phyloP scores from a whole-genome alignment of 768 basidiomycete species.

The Leccinum fibrillosum region DNA sequence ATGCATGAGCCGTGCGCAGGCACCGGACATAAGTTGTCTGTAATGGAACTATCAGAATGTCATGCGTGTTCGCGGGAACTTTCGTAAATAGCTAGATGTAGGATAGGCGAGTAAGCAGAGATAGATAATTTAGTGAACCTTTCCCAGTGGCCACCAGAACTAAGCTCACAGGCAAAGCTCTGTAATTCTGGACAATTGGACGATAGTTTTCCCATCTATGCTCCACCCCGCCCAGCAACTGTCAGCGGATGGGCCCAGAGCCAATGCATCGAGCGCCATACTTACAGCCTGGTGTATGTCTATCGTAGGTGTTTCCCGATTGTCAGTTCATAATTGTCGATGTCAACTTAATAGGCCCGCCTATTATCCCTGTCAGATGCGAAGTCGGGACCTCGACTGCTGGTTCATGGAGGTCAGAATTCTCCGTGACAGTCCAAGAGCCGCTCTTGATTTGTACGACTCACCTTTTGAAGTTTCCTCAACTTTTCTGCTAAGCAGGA shows the following conservation, averaged over 20 bases:
- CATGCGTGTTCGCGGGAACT: slow-evolving; percentile 18
- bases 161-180: slow-evolving; percentile 10
- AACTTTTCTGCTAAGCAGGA: neutral
- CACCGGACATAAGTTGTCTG: slow-evolving; percentile 14
- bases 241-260: neutral
- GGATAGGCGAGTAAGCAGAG: slow-evolving; percentile 15
- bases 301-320: neutral
- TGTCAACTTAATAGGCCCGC: neutral
- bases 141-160: slow-evolving; percentile 15
- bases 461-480: neutral
- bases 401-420: neutral
- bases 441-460: neutral
- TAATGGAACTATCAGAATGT: slow-evolving; percentile 7
- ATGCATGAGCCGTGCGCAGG: slow-evolving; percentile 22
- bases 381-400: neutral
- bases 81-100: slow-evolving; percentile 11
- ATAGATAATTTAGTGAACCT: slow-evolving; percentile 11
- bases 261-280: neutral
- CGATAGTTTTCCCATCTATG: slow-evolving; percentile 16
- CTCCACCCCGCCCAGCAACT: neutral
- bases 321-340: neutral
- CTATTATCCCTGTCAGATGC: neutral
- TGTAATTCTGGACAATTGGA: slow-evolving; percentile 16
- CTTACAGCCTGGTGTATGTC: neutral
- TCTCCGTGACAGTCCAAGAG: neutral